Evolutionary conservation across 768 basidiomycete species (phyloP), one percentile per base, ranked within the genome.

Genomic region (Amanita pallidorosea): DNA sequence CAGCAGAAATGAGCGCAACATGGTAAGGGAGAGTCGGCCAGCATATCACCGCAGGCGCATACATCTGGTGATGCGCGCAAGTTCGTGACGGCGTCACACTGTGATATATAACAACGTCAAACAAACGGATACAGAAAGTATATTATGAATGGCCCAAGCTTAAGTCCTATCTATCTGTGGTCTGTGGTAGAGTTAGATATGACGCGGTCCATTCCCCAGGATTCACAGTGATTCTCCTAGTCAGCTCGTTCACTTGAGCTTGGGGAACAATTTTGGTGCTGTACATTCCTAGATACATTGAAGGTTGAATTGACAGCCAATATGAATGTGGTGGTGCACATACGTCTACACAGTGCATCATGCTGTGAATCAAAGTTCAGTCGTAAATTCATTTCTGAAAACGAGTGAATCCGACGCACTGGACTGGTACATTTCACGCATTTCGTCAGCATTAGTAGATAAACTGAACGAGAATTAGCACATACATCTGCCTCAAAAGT

Each of bases 321-420:
- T 13, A 18, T 12, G 4, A 18, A 36, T 7, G 7, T 5, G 33
- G 2, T 34, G 12, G 50, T 23, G 56, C 27, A 72, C 85, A 52
- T 70, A 90, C 88, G 58, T 93, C 88, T 49, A 83, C 86, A 61
- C 89, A 93, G 72, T 93, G 92, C 88, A 93, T 93, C 82, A 90
- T 77, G 69, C 84, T 88, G 59, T 13, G 23, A 29, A 18, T 51
- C 2, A 50, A 46, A 31, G 29, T 23, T 15, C 18, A 41, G 51
- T 9, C 8, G 7, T 51, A 41, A 35, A 15, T 33, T 33, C 29
- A 13, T n/a, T 5, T n/a, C 15, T 33, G 20, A 46, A 20, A 46
- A 44, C 27, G 23, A 22, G 15, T 35, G 15, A 25, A 22, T 22
- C 17, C 38, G 15, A 25, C 49, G 17, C 35, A 52, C 15, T 45